These are phyloP conservation scores for Austroboletus niveus DNA, from an alignment of 1,284 basidiomycete species.

Conservation along the genomic window DNA sequence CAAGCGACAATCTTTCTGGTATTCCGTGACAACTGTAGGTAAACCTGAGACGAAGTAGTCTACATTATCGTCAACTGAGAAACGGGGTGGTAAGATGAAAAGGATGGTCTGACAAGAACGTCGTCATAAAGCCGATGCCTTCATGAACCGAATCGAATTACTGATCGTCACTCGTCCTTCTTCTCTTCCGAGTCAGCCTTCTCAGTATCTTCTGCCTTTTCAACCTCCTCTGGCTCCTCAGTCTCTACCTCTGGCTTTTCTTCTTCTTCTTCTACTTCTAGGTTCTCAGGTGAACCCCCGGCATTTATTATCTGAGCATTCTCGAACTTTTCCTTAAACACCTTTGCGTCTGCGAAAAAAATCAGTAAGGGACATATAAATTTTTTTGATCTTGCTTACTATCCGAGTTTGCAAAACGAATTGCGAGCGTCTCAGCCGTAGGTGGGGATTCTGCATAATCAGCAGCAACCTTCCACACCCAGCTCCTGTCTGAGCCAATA, in stretches of 20 bases:
- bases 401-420: constrained; percentile 96
- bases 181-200: constrained; percentile 26
- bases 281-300: constrained; percentile 33
- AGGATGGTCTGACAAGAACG: not conserved
- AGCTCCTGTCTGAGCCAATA: constrained; percentile 98
- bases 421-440: constrained; percentile 92
- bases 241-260: too few relatives aligned
- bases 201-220: constrained; percentile 12
- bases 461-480: constrained; percentile 98
- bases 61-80: constrained; percentile 28
- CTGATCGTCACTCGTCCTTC: constrained; percentile 22
- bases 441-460: constrained; percentile 92
- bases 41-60: constrained; percentile 28
- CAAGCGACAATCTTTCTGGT: constrained; percentile 19
- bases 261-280: constrained; percentile 31
- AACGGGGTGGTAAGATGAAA: constrained; percentile 8
- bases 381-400: constrained; percentile 57
- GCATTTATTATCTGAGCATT: constrained; percentile 74
- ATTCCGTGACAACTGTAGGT: constrained; percentile 29
- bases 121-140: constrained; percentile 3
- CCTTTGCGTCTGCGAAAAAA: constrained; percentile 65
- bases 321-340: constrained; percentile 90
- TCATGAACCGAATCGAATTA: not conserved
- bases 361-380: not conserved
- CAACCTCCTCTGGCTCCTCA: constrained; percentile 23